Evolutionary conservation across 106 monocot genomes (phyloP).

Genomic region (Ottelia alismoides): DNA sequence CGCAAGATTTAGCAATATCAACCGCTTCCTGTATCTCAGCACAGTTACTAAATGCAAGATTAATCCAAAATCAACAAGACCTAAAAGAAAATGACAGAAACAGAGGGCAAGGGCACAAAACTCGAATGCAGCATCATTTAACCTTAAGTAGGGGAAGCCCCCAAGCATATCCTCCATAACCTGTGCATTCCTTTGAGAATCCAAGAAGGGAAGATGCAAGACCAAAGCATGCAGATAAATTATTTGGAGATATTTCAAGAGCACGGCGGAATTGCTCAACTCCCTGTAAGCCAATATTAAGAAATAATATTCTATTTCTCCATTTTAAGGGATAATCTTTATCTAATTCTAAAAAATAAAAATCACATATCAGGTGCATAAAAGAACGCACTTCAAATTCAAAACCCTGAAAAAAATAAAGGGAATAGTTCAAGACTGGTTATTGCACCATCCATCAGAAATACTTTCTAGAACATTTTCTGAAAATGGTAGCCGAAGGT

Average conservation of each 20-base stretch:
- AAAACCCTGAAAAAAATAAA: too few species aligned
- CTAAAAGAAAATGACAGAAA: not conserved
- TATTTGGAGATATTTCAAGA: conserved; percentile 48
- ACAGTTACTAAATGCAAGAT: too few species aligned
- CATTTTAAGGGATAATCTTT: too few species aligned
- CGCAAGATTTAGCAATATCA: conserved; percentile 33
- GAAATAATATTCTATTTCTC: too few species aligned
- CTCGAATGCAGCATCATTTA: not conserved
- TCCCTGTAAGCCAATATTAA: conserved; percentile 33
- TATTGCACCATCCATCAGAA: too few species aligned
- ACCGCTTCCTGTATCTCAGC: conserved; percentile 92
- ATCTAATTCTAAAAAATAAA: too few species aligned
- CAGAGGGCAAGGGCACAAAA: not conserved
- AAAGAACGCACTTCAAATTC: too few species aligned
- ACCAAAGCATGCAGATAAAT: conserved; percentile 76
- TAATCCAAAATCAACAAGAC: not conserved
- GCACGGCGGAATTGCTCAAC: conserved; percentile 62
- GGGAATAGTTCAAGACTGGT: too few species aligned
- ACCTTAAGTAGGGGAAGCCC: conserved; percentile 73
- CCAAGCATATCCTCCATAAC: conserved; percentile 74
- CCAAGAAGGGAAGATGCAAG: conserved; percentile 78
- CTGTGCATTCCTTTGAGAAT: conserved; percentile 66
- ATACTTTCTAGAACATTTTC: too few species aligned
- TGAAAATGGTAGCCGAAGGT: too few species aligned
- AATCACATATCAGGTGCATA: too few species aligned